Evolutionary conservation across 108 stramenopile species (phyloP).

Genomic region (Fragilaria radians): DNA sequence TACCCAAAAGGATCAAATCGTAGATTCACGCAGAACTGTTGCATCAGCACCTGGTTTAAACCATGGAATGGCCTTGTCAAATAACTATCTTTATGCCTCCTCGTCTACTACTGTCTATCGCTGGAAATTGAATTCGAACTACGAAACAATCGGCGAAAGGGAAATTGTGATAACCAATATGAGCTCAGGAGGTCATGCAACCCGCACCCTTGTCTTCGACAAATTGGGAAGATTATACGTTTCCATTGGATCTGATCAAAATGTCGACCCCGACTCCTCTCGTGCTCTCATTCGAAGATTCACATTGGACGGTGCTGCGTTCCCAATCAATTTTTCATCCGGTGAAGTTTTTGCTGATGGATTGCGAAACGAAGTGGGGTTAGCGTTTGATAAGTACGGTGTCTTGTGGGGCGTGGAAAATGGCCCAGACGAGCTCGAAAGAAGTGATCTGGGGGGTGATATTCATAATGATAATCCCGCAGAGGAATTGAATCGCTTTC

Average conservation of each 20-base stretch:
- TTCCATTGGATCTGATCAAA: constrained; percentile 45
- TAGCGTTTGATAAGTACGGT: constrained; percentile 62
- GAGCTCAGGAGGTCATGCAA: constrained; percentile 51
- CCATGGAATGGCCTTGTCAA: constrained; percentile 50
- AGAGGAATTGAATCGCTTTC: constrained; percentile 70
- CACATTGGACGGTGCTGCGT: constrained; percentile 15
- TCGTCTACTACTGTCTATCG: constrained; percentile 47
- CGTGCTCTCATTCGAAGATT: constrained; percentile 63
- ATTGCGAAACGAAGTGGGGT: constrained; percentile 62
- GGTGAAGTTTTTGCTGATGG: constrained; percentile 75
- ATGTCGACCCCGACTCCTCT: constrained; percentile 47
- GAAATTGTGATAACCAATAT: constrained; percentile 37
- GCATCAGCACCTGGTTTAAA: constrained; percentile 34
- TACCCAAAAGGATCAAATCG: constrained; percentile 22
- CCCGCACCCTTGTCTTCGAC: constrained; percentile 65
- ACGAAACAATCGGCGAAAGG: constrained; percentile 8
- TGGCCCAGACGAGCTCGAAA: constrained; percentile 47
- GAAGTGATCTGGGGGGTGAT: constrained; percentile 64
- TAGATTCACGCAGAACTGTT: constrained; percentile 18
- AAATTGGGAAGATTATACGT: constrained; percentile 42
- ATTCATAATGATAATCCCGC: constrained; percentile 66
- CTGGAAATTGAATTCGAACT: constrained; percentile 31
- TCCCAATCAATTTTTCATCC: constrained; percentile 39
- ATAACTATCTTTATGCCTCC: constrained; percentile 54
- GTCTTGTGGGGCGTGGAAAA: constrained; percentile 77